Base-by-base conservation (phyloP, 2,329 filamentous ascomycete genomes). In the Tolypocladium tundrense region DNA sequence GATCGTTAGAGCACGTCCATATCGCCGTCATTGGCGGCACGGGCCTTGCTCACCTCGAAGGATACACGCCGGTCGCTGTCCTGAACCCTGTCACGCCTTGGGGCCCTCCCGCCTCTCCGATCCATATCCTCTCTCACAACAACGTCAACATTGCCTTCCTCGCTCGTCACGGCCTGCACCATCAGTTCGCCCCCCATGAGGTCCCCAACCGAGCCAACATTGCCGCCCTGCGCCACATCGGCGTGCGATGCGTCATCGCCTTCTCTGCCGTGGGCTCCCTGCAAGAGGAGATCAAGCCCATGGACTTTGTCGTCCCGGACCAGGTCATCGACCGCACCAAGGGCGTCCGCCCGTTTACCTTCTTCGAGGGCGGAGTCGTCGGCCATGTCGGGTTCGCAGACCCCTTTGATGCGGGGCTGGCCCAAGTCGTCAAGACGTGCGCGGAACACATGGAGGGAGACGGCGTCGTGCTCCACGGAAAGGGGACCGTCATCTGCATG, bases 261-360 rank as follows among this genome's bases (percentile, higher is more conserved):
- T 99, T 99, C 79, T 93, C 88, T 63, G 94, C 94, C 54, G 94
- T 99, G 58, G 94, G 94, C 61, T 93, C 88, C 68, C 78, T 99
- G 70, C 90, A 88, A 71, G 94, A 97, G 77, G 84, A 91, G 69
- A 93, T 99, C 73, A 90, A 89, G 75, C 94, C 94, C 50, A 88
- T 94, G 76, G 94, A 99, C 78, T 99, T 99, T 73, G 90, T 97
- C 55, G 83, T 99, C 14, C 94, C 93, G 0, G 91, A 97, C 75
- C 94, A 99, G 78, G 84, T 96, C 72, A 97, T 97, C 71, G 94
- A 99, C 77, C 90, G 93, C 62, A 97, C 93, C 64, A 97, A 97
- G 83, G 94, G 93, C 57, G 81, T 96, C 62, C 83, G 94, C 9
- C 91, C 93, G 2, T 97, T 93, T 73, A 97, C 94, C 33, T 99